Evolutionary conservation across 257 asterid genomes (phyloP).

Genomic region (Pogostemon cablin): DNA sequence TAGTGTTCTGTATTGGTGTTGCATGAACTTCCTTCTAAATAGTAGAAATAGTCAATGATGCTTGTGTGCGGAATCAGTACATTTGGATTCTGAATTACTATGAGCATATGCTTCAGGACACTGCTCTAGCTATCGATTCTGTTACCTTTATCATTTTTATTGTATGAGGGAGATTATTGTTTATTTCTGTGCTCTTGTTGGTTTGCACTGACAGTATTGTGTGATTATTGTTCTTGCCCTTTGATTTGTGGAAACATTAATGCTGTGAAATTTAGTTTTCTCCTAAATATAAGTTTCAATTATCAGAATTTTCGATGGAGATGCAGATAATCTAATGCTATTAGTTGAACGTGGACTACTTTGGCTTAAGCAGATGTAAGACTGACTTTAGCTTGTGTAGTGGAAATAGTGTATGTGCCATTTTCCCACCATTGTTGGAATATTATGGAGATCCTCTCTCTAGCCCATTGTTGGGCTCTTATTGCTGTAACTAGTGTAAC

Average conservation of each 20-base stretch:
- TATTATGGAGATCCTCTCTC: neutral
- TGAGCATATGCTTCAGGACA: conserved; percentile 16
- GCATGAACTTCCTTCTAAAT: too few species aligned
- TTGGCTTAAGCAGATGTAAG: conserved; percentile 33
- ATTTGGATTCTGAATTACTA: neutral
- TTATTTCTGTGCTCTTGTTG: conserved; percentile 7
- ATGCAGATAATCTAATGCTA: conserved; percentile 36
- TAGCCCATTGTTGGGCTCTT: conserved; percentile 9
- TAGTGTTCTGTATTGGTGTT: too few species aligned
- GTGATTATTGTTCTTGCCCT: conserved; percentile 1
- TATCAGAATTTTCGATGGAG: conserved; percentile 14
- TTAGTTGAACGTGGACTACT: conserved; percentile 33
- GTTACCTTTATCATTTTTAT: neutral
- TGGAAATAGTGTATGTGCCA: conserved; percentile 33
- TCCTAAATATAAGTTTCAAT: conserved; percentile 1
- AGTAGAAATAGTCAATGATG: neutral
- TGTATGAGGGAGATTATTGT: neutral
- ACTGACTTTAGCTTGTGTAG: conserved; percentile 18
- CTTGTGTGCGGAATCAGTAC: neutral
- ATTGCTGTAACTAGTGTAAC: conserved; percentile 11
- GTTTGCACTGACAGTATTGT: neutral
- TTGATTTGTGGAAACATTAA: neutral
- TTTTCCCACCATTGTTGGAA: conserved; percentile 20
- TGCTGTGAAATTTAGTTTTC: neutral
- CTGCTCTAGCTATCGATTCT: neutral